A percentile compares a stretch with the other conserved stretches of the same genome.
Evolutionary conservation across 768 basidiomycete genomes (phyloP).

Genomic region (Hericium rajendrae): DNA sequence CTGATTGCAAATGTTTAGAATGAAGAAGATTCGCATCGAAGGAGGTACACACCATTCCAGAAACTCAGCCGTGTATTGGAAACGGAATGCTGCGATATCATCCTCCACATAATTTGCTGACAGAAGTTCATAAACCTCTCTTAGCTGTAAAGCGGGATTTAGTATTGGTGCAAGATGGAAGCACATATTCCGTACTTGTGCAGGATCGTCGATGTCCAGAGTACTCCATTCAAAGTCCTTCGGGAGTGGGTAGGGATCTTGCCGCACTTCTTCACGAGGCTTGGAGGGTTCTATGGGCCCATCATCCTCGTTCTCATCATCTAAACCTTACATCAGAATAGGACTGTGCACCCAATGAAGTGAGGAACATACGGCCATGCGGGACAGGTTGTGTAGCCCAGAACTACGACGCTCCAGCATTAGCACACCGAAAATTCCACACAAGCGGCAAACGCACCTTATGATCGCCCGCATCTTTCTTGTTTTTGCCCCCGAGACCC

Average conservation of each 20-base stretch:
- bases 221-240: slow-evolving; percentile 89
- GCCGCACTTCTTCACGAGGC: slow-evolving; percentile 68
- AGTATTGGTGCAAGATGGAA: not conserved
- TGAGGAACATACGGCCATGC: slow-evolving; percentile 48
- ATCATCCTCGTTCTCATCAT: slow-evolving; percentile 58
- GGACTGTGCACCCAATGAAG: not conserved
- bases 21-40: not conserved
- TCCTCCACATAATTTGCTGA: slow-evolving; percentile 97
- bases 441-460: slow-evolving; percentile 46
- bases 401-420: slow-evolving; percentile 43
- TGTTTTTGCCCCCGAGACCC: slow-evolving; percentile 64
- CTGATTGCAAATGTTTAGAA: slow-evolving; percentile 30
- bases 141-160: slow-evolving; percentile 41
- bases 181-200: slow-evolving; percentile 41
- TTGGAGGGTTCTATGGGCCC: slow-evolving; percentile 84
- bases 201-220: slow-evolving; percentile 68
- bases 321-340: slow-evolving; percentile 24
- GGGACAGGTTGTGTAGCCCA: slow-evolving; percentile 98
- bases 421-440: not conserved
- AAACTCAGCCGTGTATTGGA: slow-evolving; percentile 93
- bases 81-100: slow-evolving; percentile 90
- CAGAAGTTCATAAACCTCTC: slow-evolving; percentile 86
- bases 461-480: slow-evolving; percentile 79
- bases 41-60: slow-evolving; percentile 61
- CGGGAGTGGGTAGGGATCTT: slow-evolving; percentile 82